Conservation (phyloP, 495 filamentous ascomycete species). For the Amniculicola lignicola region DNA sequence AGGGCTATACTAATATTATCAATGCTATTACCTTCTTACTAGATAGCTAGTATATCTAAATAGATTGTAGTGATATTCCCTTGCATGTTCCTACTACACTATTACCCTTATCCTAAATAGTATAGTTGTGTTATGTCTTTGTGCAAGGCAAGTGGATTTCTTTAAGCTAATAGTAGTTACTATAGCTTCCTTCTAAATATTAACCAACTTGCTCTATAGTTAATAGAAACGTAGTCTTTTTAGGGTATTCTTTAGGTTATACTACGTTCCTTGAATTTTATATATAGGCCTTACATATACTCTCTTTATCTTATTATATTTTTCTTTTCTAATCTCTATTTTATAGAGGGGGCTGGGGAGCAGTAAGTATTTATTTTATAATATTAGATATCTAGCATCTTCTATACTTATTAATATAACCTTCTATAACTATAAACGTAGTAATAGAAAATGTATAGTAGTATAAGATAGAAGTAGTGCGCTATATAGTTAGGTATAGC, state of each 20-base stretch:
- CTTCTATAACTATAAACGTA: too few species aligned
- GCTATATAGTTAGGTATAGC: too few species aligned
- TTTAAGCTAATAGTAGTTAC: neutral
- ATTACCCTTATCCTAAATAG: neutral
- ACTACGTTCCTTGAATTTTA: neutral
- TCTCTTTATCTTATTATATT: neutral
- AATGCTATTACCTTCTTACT: constrained; percentile 10
- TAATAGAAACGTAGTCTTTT: neutral
- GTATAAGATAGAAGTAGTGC: too few species aligned
- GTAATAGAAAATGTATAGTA: too few species aligned
- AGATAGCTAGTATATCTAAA: constrained; percentile 6
- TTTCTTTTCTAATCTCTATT: neutral
- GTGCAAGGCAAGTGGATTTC: neutral
- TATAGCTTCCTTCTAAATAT: constrained; percentile 1
- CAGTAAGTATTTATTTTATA: neutral
- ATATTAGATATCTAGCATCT: too few species aligned
- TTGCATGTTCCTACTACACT: neutral
- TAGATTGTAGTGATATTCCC: neutral
- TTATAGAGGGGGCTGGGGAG: too few species aligned
- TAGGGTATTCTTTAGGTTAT: neutral
- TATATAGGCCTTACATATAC: neutral
- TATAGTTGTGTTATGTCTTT: neutral
- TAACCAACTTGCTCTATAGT: neutral
- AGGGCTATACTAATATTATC: constrained; percentile 11
- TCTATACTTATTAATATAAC: too few species aligned